A percentile compares a stretch with the other conserved stretches of the same genome.
Evolutionary conservation across 805 yeast genomes (phyloP).

Genomic region (Nakazawaea siamensis): DNA sequence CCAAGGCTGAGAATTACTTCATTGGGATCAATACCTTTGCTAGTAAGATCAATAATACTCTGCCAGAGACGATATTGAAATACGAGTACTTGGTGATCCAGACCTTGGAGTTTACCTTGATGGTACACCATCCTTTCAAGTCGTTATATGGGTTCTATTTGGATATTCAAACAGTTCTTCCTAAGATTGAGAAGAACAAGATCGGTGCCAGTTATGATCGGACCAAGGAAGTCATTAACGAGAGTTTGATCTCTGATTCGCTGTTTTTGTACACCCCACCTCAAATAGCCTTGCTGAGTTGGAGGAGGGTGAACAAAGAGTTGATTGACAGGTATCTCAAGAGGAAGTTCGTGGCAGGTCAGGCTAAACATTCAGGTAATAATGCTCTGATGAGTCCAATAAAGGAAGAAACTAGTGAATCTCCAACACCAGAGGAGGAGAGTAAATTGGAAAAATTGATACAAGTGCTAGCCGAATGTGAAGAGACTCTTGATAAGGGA

Average conservation of each 20-base stretch:
- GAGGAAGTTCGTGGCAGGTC: conserved; percentile 42
- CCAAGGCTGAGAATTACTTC: conserved; percentile 87
- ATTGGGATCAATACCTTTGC: conserved; percentile 78
- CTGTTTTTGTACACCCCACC: conserved; percentile 83
- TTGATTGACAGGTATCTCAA: conserved; percentile 60
- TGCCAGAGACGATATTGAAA: conserved; percentile 59
- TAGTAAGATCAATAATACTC: conserved; percentile 57
- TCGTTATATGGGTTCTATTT: conserved; percentile 93
- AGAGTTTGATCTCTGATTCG: conserved; percentile 69
- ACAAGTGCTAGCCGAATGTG: conserved; percentile 39
- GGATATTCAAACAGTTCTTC: conserved; percentile 65
- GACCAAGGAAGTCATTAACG: conserved; percentile 58
- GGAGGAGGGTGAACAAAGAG: conserved; percentile 57
- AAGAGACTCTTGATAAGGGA: conserved; percentile 31
- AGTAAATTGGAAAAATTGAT: conserved; percentile 28
- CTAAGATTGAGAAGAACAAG: conserved; percentile 42
- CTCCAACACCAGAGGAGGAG: neutral
- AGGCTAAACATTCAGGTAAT: conserved; percentile 15
- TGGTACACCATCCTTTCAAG: conserved; percentile 82
- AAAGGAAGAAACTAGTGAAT: conserved; percentile 11
- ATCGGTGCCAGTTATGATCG: conserved; percentile 64
- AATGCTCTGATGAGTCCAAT: conserved; percentile 12
- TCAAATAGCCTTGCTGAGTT: conserved; percentile 86
- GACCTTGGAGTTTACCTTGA: conserved; percentile 67
- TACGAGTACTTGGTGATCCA: conserved; percentile 74